Base-by-base conservation (phyloP, 176 grass and related monocot species). In the Aegilops umbellulata region DNA sequence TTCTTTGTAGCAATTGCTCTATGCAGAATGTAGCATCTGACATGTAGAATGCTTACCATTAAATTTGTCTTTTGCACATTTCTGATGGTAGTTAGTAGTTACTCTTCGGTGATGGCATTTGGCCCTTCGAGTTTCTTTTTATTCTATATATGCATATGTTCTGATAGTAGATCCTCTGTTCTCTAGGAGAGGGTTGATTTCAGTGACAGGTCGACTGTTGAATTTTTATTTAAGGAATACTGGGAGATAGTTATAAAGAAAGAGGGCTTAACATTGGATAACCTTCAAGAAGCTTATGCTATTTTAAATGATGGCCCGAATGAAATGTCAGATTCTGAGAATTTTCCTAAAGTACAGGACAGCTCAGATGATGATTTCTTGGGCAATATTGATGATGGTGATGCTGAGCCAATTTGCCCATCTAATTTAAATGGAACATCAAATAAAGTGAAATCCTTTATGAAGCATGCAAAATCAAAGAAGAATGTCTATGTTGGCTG, bases 171-270 rank as follows among this genome's bases (percentile, higher is more conserved):
- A 15, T 81, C 44, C 10, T 70, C 7, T 76, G 25, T 76, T 89
- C 64, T 83, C 55, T 86, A 98, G 97, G 97, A 80, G 65, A 96
- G 63, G 69, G 86, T 88, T 57, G 96, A 98, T 86, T 98, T 94
- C 76, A 86, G 60, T 82, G 93, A 98, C 81, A 84, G 79, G 80
- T 69, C 76, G 6, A 93, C 90, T 2, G 80, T 65, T 39, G 93
- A 98, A 85, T 90, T 94, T 90, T 80, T 95, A 62, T 98, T 98
- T 69, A 98, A 93, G 90, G 96, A 95, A 2, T 98, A 98, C 77
- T 98, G 93, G 96, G 81, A 94, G 42, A 91, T 95, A 69, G 22
- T 95, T 69, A 95, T 88, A 70, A 71, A 92, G 17, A 93, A 89
- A 39, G 96, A 98, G 81, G 78, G 85, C 36, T 66, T 98, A 10